Conservation (phyloP, 1,284 basidiomycete species). For the Ustilago loliicola region DNA sequence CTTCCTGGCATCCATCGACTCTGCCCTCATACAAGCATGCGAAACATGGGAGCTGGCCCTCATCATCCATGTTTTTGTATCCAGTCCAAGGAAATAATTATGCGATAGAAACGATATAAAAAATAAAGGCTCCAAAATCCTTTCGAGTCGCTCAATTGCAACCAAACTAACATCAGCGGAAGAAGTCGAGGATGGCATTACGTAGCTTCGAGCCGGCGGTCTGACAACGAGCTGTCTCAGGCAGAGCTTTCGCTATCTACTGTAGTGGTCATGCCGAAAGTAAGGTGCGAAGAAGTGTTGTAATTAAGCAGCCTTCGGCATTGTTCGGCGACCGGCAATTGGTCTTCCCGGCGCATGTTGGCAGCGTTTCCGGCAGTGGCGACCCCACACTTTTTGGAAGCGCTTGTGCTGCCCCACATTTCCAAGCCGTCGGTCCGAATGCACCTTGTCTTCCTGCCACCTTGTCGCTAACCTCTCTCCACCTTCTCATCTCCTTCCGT, state of each 20-base stretch:
- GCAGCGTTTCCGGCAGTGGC: not conserved
- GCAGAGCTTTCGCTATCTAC: not conserved
- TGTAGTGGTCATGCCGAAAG: not conserved
- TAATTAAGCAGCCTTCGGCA: conserved; percentile 12
- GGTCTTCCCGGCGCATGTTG: not conserved
- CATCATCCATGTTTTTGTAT: too few species aligned
- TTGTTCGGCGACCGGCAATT: conserved; percentile 30
- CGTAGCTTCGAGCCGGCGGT: not conserved
- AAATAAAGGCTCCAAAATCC: not conserved
- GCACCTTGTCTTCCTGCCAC: not conserved
- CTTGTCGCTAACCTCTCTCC: not conserved
- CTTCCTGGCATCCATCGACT: too few species aligned
- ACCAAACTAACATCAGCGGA: not conserved
- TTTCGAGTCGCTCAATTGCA: not conserved
- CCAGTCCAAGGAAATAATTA: too few species aligned
- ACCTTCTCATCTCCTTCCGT: not conserved
- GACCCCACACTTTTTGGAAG: conserved; percentile 11
- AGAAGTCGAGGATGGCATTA: not conserved
- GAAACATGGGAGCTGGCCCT: too few species aligned
- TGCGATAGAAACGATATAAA: not conserved
- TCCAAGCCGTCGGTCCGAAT: not conserved
- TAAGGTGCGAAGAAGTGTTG: not conserved
- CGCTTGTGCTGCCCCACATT: not conserved
- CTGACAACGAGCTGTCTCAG: not conserved
- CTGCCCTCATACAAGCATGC: too few species aligned